Conservation (phyloP, 176 grass and related monocot genomes). For the Oryza meridionalis region DNA sequence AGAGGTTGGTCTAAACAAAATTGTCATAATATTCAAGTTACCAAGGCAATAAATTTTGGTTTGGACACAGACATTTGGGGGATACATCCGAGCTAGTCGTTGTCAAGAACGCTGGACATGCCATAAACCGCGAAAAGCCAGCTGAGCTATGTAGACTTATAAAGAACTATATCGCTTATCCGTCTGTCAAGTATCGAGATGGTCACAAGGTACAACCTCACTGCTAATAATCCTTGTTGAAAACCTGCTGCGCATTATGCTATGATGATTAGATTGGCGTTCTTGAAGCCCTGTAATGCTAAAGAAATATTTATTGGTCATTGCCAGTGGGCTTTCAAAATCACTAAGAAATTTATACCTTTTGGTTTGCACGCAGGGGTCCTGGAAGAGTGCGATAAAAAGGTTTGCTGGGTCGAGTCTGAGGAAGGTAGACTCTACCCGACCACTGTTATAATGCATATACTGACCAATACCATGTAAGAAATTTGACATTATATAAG, state of each 20-base stretch:
- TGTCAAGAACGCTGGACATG: slow-evolving; percentile 81
- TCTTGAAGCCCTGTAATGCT: background rate
- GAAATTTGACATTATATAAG: background rate
- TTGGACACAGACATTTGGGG: slow-evolving; percentile 73
- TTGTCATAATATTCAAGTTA: background rate
- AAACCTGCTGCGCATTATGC: background rate
- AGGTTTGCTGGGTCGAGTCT: slow-evolving; percentile 54
- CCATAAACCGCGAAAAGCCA: slow-evolving; percentile 84
- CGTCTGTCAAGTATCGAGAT: slow-evolving; percentile 48
- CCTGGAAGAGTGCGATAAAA: slow-evolving; percentile 56
- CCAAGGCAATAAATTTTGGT: slow-evolving; percentile 17
- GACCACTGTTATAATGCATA: slow-evolving; percentile 44
- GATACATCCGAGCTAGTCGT: slow-evolving; percentile 69
- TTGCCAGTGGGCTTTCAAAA: background rate
- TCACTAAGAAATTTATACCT: slow-evolving; percentile 14
- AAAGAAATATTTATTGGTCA: background rate
- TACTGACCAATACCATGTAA: background rate
- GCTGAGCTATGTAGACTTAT: slow-evolving; percentile 72
- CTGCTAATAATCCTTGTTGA: background rate
- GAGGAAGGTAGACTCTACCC: slow-evolving; percentile 59
- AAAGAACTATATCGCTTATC: slow-evolving; percentile 52
- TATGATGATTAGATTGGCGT: background rate
- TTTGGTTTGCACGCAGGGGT: slow-evolving; percentile 44
- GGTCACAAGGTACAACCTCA: slow-evolving; percentile 47
- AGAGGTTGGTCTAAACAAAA: slow-evolving; percentile 48